Conservation (phyloP, 306 rosid species). For the Citrullus colocynthis region DNA sequence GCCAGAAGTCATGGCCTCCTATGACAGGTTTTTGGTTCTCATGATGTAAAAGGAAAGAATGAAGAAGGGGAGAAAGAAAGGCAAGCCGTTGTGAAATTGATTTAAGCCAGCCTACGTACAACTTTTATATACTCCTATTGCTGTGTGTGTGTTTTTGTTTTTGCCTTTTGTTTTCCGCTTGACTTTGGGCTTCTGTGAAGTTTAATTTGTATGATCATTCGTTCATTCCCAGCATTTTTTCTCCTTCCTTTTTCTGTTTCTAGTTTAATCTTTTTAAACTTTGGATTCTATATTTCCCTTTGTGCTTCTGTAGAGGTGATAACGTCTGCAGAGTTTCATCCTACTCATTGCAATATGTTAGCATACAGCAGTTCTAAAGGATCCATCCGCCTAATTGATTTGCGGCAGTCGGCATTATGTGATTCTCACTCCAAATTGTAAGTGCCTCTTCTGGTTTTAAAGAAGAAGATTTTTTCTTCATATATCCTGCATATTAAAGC, state of each 20-base stretch:
- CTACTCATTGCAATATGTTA: conserved; percentile 76
- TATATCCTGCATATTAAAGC: background rate
- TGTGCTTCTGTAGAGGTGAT: conserved; percentile 75
- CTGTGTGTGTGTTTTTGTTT: no score
- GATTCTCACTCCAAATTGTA: conserved; percentile 92
- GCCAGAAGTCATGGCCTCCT: background rate
- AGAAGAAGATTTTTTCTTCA: background rate
- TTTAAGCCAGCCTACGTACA: background rate
- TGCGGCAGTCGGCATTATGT: conserved; percentile 96
- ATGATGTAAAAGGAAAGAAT: background rate
- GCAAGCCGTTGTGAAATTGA: background rate
- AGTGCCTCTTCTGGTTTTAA: conserved; percentile 12
- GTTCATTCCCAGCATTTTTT: background rate
- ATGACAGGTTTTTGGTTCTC: background rate
- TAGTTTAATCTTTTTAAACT: background rate
- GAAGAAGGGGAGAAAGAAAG: background rate
- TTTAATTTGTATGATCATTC: background rate
- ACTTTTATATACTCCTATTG: background rate
- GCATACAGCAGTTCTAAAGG: conserved; percentile 99
- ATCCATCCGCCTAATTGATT: conserved; percentile 85
- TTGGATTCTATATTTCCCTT: background rate
- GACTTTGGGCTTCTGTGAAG: background rate
- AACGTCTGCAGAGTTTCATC: conserved; percentile 98
- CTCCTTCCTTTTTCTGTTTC: background rate
- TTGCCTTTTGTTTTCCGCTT: background rate